Conservation (phyloP, 495 filamentous ascomycete genomes). For the Cercophora samala region DNA sequence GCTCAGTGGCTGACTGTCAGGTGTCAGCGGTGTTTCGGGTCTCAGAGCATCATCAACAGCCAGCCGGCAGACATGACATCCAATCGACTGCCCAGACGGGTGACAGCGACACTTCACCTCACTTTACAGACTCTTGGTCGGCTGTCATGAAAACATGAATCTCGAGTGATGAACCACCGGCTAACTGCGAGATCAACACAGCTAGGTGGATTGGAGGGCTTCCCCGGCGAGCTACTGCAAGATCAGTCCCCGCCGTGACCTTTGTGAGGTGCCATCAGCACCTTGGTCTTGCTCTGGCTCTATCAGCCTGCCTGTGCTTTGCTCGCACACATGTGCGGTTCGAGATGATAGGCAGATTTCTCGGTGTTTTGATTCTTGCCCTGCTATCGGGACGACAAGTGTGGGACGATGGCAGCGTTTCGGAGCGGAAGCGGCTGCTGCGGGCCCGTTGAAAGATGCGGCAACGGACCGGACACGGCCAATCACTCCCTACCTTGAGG, state of each 20-base stretch:
- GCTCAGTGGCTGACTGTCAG: conserved; percentile 7
- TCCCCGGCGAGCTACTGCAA: conserved; percentile 5
- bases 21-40: background rate
- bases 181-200: conserved; percentile 11
- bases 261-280: background rate
- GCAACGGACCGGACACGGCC: conserved; percentile 13
- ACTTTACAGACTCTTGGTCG: conserved; percentile 6
- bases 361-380: conserved; percentile 6
- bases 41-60: background rate
- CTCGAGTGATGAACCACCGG: background rate
- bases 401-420: conserved; percentile 1
- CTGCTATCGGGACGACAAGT: conserved; percentile 10
- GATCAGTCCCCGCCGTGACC: background rate
- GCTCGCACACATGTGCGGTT: background rate
- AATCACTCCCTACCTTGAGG: conserved; percentile 28
- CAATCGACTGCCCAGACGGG: conserved; percentile 14
- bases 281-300: background rate
- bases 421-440: conserved; percentile 17
- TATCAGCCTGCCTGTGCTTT: background rate
- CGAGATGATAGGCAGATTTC: background rate
- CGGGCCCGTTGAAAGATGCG: conserved; percentile 19
- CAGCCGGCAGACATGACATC: conserved; percentile 13
- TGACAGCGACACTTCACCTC: conserved; percentile 24
- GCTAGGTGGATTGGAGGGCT: background rate
- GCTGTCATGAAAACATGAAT: background rate